Evolutionary conservation across 805 yeast species (phyloP).

Genomic region (Candida andamanensis): DNA sequence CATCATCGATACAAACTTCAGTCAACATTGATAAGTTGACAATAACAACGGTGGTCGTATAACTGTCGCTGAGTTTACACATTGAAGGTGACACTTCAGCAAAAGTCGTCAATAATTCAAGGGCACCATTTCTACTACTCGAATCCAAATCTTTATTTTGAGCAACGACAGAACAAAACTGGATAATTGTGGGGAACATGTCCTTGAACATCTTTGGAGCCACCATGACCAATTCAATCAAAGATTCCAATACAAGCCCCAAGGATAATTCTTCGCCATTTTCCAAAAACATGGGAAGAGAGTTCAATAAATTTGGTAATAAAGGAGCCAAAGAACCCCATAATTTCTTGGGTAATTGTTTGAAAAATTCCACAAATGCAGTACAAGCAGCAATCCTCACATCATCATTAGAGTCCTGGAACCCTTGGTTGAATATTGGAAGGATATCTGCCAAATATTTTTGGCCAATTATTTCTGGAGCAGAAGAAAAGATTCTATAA

Average conservation of each 20-base stretch:
- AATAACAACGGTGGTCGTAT: constrained; percentile 66
- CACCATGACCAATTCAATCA: constrained; percentile 84
- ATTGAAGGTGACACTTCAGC: constrained; percentile 91
- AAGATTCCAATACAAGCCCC: constrained; percentile 80
- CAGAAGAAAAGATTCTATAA: constrained; percentile 79
- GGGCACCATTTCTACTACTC: constrained; percentile 73
- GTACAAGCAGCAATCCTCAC: constrained; percentile 89
- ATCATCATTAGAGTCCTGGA: constrained; percentile 71
- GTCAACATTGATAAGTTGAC: constrained; percentile 81
- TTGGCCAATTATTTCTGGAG: constrained; percentile 71
- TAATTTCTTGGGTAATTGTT: constrained; percentile 66
- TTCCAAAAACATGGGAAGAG: constrained; percentile 77
- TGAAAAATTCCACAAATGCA: constrained; percentile 88
- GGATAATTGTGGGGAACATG: constrained; percentile 83
- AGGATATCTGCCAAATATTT: constrained; percentile 51
- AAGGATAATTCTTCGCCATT: constrained; percentile 77
- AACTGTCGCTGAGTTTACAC: constrained; percentile 78
- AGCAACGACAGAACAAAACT: constrained; percentile 78
- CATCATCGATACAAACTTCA: constrained; percentile 85
- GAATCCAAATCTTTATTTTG: constrained; percentile 78
- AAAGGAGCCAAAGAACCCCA: constrained; percentile 78
- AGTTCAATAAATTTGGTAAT: constrained; percentile 78
- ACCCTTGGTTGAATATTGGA: constrained; percentile 74
- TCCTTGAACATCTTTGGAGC: constrained; percentile 94
- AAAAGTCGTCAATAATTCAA: constrained; percentile 85